Base-by-base conservation (phyloP, 176 grass and related monocot species). In the Oryza officinalis region DNA sequence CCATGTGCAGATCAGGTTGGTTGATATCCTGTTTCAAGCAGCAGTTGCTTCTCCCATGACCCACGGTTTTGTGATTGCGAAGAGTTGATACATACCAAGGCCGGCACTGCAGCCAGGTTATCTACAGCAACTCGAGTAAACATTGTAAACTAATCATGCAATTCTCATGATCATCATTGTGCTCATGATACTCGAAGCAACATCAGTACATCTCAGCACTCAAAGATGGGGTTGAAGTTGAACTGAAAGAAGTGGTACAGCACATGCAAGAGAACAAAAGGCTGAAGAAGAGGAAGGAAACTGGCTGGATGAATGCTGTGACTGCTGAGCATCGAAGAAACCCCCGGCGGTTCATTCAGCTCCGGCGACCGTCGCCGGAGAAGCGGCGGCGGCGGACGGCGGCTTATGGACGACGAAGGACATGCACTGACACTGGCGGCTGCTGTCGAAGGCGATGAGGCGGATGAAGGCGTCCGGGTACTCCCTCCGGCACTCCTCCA, bases 361-460 rank as follows among this genome's bases (percentile, higher is more conserved):
- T 50, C 4, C 47, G 47, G 14, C 47, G 47, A 4, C 47, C 45
- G 3, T 14, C 13, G 13, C 45, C 44, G 44, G 13, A 46, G 44
- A 1, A 15, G 40, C 32, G 2, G 13, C 17, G 6, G 10, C 0
- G 4, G 25, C 6, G 5, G 28, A 27, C 7, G 18, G 73, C 5
- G 87, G 90, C 71, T 86, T 92, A 37, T 90, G 93, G 74, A 92
- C 74, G 83, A 95, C 71, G 65, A 92, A 82, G 40, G 90, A 92
- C 83, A 88, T 71, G 93, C 74, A 92, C 74, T 95, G 93, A 85
- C 90, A 92, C 85, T 92, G 90, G 23, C 71, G 90, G 33, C 41
- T 81, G 83, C 46, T 63, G 68, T 92, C 83, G 49, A 89, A 90
- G 60, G 86, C 78, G 38, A 95, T 69, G 63, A 95, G 85, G 71